A percentile compares a stretch with the other conserved stretches of the same genome.
These are phyloP conservation scores for Erysimum cheiri DNA, from an alignment of 441 rosid species.

Conservation along the genomic window DNA sequence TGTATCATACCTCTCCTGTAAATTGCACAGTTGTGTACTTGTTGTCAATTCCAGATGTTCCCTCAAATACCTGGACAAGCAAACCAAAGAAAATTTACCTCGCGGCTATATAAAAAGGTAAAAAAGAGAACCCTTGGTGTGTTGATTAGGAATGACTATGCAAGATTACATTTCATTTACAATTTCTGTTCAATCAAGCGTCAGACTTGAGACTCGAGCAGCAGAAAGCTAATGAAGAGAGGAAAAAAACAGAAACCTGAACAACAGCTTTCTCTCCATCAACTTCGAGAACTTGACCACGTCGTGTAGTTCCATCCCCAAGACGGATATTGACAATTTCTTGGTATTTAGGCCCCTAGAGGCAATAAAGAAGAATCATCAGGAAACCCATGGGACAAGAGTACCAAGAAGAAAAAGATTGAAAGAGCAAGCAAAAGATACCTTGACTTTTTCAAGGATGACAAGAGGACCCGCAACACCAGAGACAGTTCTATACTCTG, in stretches of 20 bases:
- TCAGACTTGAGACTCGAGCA: not conserved
- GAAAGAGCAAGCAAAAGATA: not conserved
- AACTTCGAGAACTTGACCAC: conserved; percentile 99
- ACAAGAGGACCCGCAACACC: conserved; percentile 97
- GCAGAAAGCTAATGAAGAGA: conserved; percentile 19
- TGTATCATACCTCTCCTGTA: conserved; percentile 81
- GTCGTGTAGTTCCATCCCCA: conserved; percentile 86
- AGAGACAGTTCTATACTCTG: conserved; percentile 94
- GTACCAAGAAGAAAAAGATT: not conserved
- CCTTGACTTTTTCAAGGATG: conserved; percentile 95
- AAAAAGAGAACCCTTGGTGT: not conserved
- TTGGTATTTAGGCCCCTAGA: conserved; percentile 87
- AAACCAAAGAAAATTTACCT: not conserved
- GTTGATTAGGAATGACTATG: not conserved
- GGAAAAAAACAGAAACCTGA: conserved; percentile 18
- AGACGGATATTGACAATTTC: conserved; percentile 94
- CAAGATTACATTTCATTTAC: not conserved
- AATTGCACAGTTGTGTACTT: conserved; percentile 93
- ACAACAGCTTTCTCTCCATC: conserved; percentile 93
- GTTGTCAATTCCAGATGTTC: conserved; percentile 97
- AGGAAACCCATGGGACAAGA: not conserved
- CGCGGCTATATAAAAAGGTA: not conserved
- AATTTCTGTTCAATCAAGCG: not conserved
- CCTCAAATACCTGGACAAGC: conserved; percentile 81
- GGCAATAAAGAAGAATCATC: not conserved